These are phyloP conservation scores for Cerrena zonata DNA, from an alignment of 1,284 basidiomycete species.

Conservation along the genomic window DNA sequence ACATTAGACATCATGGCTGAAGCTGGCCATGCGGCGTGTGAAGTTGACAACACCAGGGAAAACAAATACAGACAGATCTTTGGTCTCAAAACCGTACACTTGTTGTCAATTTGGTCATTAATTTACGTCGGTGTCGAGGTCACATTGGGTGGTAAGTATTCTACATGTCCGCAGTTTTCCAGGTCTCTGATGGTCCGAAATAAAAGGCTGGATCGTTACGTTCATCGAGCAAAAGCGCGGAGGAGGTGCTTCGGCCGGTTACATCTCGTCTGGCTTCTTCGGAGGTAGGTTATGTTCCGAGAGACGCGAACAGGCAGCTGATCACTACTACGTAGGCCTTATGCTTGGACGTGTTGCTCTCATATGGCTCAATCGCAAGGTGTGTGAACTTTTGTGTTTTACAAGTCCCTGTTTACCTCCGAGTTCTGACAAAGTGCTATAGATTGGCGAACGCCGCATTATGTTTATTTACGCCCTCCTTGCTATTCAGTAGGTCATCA, in stretches of 20 bases:
- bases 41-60: constrained; percentile 31
- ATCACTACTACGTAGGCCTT: constrained; percentile 34
- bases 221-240: constrained; percentile 38
- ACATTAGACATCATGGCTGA: constrained; percentile 24
- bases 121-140: constrained; percentile 68
- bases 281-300: constrained; percentile 20
- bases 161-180: too few species aligned
- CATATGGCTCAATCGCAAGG: constrained; percentile 54
- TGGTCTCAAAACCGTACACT: constrained; percentile 46
- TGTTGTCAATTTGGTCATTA: constrained; percentile 56
- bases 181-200: background rate
- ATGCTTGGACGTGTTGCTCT: constrained; percentile 52
- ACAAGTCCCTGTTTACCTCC: background rate
- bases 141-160: constrained; percentile 42
- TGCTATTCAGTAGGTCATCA: constrained; percentile 43
- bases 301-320: background rate
- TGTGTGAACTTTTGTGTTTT: constrained; percentile 17
- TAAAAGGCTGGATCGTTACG: constrained; percentile 56
- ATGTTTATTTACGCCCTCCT: constrained; percentile 48
- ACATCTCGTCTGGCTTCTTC: constrained; percentile 36
- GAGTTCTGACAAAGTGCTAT: constrained; percentile 1
- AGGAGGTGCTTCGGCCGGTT: constrained; percentile 29
- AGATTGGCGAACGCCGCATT: constrained; percentile 51
- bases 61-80: constrained; percentile 54
- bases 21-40: constrained; percentile 34